These are phyloP conservation scores for Austroboletus niveus DNA, from an alignment of 1,284 basidiomycete genomes.

Conservation along the genomic window DNA sequence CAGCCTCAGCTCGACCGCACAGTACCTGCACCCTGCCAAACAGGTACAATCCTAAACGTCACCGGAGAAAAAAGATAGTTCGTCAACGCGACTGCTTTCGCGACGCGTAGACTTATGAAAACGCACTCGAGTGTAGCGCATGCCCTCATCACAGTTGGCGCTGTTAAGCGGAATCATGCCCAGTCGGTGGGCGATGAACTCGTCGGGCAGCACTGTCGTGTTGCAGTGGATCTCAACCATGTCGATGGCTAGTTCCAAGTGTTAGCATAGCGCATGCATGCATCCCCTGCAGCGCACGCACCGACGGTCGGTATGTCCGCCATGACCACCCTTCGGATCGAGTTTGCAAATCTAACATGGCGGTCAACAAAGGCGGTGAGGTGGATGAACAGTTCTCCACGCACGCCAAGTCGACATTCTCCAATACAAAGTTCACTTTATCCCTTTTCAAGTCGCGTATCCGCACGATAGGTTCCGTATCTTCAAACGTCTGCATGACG, in stretches of 20 bases:
- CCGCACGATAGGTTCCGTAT: conserved; percentile 64
- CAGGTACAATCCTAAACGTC: conserved; percentile 79
- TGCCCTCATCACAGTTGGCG: conserved; percentile 79
- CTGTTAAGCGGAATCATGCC: conserved; percentile 93
- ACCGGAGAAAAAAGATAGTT: background rate
- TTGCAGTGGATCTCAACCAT: conserved; percentile 93
- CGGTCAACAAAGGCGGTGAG: conserved; percentile 10
- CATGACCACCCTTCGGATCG: conserved; percentile 86
- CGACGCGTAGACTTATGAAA: background rate
- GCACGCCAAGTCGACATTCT: conserved; percentile 90
- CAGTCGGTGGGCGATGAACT: conserved; percentile 95
- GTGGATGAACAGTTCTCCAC: conserved; percentile 24
- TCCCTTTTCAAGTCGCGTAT: conserved; percentile 80
- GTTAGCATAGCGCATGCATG: conserved; percentile 1
- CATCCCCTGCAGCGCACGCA: conserved; percentile 40
- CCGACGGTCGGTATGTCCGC: conserved; percentile 94
- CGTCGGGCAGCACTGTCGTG: conserved; percentile 93
- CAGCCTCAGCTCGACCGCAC: conserved; percentile 76
- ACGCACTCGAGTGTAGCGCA: conserved; percentile 77
- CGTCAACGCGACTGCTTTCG: conserved; percentile 7
- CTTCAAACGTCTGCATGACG: conserved; percentile 38
- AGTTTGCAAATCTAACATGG: conserved; percentile 76
- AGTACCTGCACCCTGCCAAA: conserved; percentile 73
- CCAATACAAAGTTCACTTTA: conserved; percentile 83
- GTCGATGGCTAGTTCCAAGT: conserved; percentile 77